phyloP scores from a whole-genome alignment of 2,329 filamentous ascomycete species.

The Pseudocercospora crystallina region DNA sequence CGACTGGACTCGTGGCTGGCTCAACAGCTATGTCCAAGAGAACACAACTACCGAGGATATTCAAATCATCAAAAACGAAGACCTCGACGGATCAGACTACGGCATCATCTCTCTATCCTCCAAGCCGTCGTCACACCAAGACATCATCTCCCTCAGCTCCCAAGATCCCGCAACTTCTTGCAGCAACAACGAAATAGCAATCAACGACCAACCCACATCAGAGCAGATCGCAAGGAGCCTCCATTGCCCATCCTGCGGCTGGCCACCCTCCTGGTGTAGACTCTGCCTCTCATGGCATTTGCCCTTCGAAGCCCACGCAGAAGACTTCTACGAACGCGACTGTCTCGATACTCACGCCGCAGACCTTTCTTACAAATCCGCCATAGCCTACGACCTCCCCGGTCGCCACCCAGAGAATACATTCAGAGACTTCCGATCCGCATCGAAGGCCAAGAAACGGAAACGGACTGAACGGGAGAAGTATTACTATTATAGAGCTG shows the following conservation, averaged over 20 bases:
- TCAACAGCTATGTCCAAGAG: background rate
- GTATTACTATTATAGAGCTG: constrained; percentile 12
- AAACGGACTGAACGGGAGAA: constrained; percentile 8
- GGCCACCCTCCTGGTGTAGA: background rate
- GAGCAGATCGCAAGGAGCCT: background rate
- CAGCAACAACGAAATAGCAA: background rate
- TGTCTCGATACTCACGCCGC: background rate
- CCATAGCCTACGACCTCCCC: constrained; percentile 8
- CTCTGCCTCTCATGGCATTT: background rate
- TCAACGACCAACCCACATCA: too few species aligned
- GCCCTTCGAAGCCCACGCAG: background rate
- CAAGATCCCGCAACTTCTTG: constrained; percentile 8
- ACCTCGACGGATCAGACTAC: background rate
- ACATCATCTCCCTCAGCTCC: constrained; percentile 17
- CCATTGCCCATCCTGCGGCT: constrained; percentile 1
- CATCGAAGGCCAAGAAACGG: constrained; percentile 16
- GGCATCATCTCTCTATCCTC: too few species aligned
- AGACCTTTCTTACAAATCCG: background rate
- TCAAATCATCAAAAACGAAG: background rate
- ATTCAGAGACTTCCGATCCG: constrained; percentile 21
- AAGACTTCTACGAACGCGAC: background rate
- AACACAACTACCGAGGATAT: constrained; percentile 2
- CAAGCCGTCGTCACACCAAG: background rate
- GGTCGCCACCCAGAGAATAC: constrained; percentile 11
- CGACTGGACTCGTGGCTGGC: constrained; percentile 11